phyloP scores from a whole-genome alignment of 371 early-diverging fungal species.

The Mucor velutinosus region DNA sequence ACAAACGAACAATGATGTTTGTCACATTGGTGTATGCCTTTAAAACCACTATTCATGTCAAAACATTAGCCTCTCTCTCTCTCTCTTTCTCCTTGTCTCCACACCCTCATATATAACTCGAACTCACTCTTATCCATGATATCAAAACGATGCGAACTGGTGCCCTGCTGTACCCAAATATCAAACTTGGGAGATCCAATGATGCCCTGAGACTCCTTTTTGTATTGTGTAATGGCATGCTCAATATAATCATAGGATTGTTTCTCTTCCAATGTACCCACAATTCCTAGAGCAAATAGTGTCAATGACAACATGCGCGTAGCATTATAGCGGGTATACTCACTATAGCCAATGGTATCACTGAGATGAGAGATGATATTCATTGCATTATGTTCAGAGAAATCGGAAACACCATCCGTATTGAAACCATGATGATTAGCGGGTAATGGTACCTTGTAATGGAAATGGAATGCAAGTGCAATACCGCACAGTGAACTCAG shows the following conservation, averaged over 20 bases:
- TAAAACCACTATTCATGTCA: slow-evolving; percentile 51
- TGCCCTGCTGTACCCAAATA: slow-evolving; percentile 59
- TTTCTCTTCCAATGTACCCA: slow-evolving; percentile 50
- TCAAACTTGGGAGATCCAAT: slow-evolving; percentile 59
- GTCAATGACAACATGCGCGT: background rate
- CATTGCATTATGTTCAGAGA: slow-evolving; percentile 63
- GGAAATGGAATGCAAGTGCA: slow-evolving; percentile 35
- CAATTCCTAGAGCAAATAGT: slow-evolving; percentile 34
- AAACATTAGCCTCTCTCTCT: background rate
- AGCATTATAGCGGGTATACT: slow-evolving; percentile 6
- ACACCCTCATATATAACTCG: no score
- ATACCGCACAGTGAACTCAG: slow-evolving; percentile 24
- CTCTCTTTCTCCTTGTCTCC: no score
- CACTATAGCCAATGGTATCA: slow-evolving; percentile 59
- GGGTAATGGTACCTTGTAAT: slow-evolving; percentile 47
- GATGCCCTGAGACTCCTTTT: slow-evolving; percentile 36
- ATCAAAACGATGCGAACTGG: slow-evolving; percentile 74
- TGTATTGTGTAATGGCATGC: slow-evolving; percentile 30
- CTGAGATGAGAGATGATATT: slow-evolving; percentile 51
- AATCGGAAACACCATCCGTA: slow-evolving; percentile 37
- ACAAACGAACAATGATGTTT: slow-evolving; percentile 73
- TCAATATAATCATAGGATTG: slow-evolving; percentile 45
- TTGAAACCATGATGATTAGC: slow-evolving; percentile 38
- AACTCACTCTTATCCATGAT: slow-evolving; percentile 71
- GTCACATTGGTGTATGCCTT: slow-evolving; percentile 73